Percentiles rank a stretch among this genome's conserved stretches.
These are phyloP conservation scores for carrot (Daucus carota) DNA, from an alignment of 129 eudicot species.

Conservation along the genomic window DNA sequence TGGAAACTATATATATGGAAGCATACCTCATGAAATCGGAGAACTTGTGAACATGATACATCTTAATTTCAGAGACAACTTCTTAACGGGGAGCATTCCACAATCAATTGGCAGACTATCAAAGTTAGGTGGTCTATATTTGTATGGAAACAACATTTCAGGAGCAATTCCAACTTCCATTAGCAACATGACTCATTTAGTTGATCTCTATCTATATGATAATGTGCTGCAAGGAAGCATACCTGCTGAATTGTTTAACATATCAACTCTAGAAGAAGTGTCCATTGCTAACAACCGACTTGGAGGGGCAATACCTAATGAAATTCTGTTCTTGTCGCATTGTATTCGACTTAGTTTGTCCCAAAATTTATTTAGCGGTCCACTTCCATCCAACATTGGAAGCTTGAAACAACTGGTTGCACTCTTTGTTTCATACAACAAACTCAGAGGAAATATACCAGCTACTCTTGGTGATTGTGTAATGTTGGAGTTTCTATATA, in stretches of 20 bases:
- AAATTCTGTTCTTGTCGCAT: neutral
- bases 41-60: neutral
- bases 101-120: neutral
- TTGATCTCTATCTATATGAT: neutral
- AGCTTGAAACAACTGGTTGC: neutral
- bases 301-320: neutral
- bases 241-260: neutral
- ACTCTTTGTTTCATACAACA: neutral
- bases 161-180: slow-evolving; percentile 5
- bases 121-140: neutral
- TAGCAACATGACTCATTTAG: neutral
- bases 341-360: neutral
- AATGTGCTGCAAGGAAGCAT: slow-evolving; percentile 2
- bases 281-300: neutral
- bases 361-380: neutral
- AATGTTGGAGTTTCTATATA: neutral
- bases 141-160: neutral
- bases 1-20: slow-evolving; percentile 7
- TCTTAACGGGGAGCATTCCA: slow-evolving; percentile 4
- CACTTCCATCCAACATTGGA: neutral
- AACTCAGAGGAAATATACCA: neutral
- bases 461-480: neutral
- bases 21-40: slow-evolving; percentile 1
- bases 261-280: neutral
- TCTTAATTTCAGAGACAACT: neutral